Evolutionary conservation across 805 yeast species (phyloP).

Genomic region (Cyberlindnera euphorbiae): DNA sequence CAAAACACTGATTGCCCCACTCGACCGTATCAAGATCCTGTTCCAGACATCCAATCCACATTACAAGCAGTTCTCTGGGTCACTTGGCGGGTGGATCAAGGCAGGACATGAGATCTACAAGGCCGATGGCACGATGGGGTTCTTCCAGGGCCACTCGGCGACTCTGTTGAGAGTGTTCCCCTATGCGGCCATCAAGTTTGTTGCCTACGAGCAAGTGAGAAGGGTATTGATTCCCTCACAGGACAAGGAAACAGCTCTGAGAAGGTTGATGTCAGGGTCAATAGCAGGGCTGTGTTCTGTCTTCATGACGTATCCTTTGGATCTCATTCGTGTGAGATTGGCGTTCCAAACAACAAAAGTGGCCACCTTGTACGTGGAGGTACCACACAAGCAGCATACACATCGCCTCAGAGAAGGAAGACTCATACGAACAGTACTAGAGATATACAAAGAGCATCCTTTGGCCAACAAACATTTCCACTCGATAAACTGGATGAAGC

Average conservation of each 20-base stretch:
- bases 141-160: conserved; percentile 94
- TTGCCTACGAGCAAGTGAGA: conserved; percentile 91
- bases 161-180: conserved; percentile 90
- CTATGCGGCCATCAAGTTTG: conserved; percentile 94
- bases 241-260: conserved; percentile 68
- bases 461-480: conserved; percentile 17
- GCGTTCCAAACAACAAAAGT: conserved; percentile 71
- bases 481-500: conserved; percentile 19
- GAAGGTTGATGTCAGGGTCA: conserved; percentile 86
- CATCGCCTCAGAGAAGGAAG: conserved; percentile 29
- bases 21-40: conserved; percentile 89
- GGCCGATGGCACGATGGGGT: conserved; percentile 71
- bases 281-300: conserved; percentile 86
- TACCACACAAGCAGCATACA: conserved; percentile 20
- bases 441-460: conserved; percentile 26
- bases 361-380: conserved; percentile 11
- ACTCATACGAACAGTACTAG: conserved; percentile 20
- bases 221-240: conserved; percentile 71
- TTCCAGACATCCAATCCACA: conserved; percentile 95
- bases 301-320: conserved; percentile 86
- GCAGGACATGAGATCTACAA: conserved; percentile 67
- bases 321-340: conserved; percentile 81
- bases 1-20: conserved; percentile 89
- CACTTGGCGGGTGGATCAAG: conserved; percentile 64
- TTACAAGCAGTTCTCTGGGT: conserved; percentile 73